Evolutionary conservation across 345 rosid species (phyloP).

Genomic region (Erucastrum elatum): DNA sequence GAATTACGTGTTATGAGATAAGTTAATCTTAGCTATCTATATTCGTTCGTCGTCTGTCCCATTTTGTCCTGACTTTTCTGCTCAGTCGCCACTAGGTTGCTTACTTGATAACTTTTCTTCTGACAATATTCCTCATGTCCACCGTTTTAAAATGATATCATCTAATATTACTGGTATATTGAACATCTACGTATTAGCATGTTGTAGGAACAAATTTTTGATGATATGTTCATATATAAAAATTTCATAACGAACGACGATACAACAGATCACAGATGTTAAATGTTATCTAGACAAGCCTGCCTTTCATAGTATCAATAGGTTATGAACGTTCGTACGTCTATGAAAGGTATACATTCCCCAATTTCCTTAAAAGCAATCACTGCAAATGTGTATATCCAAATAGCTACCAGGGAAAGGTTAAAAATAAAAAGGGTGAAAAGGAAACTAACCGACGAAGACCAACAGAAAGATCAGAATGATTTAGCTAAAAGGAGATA

Average conservation of each 20-base stretch:
- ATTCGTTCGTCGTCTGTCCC: background rate
- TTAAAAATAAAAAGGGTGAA: background rate
- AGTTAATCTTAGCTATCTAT: background rate
- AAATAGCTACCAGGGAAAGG: background rate
- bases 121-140: conserved; percentile 4
- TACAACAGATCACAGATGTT: background rate
- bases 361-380: background rate
- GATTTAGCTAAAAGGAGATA: background rate
- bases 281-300: background rate
- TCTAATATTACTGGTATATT: background rate
- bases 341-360: background rate
- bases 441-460: background rate
- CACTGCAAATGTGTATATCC: background rate
- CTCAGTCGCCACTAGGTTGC: background rate
- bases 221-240: background rate
- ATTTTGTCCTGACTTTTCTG: background rate
- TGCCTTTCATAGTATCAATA: background rate
- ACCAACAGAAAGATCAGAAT: background rate
- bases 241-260: background rate
- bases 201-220: background rate
- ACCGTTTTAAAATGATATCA: background rate
- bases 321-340: background rate
- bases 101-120: background rate
- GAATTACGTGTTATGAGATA: background rate
- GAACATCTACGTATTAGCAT: background rate